A percentile compares a stretch with the other conserved stretches of the same genome.
Evolutionary conservation across 106 monocot genomes (phyloP).

Genomic region (Phalaenopsis equestris): DNA sequence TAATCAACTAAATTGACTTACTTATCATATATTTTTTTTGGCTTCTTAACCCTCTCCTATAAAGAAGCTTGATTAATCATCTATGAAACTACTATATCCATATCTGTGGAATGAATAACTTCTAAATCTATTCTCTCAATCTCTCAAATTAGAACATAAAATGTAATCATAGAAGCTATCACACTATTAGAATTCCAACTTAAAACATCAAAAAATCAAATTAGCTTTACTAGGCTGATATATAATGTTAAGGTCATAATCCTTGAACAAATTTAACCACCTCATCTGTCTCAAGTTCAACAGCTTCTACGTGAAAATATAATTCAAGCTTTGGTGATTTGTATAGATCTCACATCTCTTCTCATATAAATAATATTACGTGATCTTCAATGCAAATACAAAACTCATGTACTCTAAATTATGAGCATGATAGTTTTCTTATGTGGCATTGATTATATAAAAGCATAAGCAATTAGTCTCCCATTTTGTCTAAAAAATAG

Average conservation of each 20-base stretch:
- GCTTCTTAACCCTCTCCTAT: no score
- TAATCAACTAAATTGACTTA: no score
- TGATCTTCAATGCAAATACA: neutral
- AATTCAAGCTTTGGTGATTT: neutral
- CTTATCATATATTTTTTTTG: no score
- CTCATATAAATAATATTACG: neutral
- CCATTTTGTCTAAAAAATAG: no score
- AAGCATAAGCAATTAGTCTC: no score
- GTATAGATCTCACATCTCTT: neutral
- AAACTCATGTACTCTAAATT: neutral
- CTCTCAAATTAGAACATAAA: no score
- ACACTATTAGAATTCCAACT: neutral
- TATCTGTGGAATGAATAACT: no score
- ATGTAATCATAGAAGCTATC: no score
- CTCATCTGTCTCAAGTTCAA: constrained; percentile 3
- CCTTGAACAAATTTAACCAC: constrained; percentile 3
- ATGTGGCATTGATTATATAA: neutral
- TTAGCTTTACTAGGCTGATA: constrained; percentile 3
- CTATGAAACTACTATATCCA: no score
- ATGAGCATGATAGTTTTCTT: neutral
- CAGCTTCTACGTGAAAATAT: neutral
- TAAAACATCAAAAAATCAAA: neutral
- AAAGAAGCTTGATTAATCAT: no score
- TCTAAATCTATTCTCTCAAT: no score
- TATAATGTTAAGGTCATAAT: neutral